These are phyloP conservation scores for Phytophthora ohioensis DNA, from an alignment of 352 stramenopile species.

Conservation along the genomic window DNA sequence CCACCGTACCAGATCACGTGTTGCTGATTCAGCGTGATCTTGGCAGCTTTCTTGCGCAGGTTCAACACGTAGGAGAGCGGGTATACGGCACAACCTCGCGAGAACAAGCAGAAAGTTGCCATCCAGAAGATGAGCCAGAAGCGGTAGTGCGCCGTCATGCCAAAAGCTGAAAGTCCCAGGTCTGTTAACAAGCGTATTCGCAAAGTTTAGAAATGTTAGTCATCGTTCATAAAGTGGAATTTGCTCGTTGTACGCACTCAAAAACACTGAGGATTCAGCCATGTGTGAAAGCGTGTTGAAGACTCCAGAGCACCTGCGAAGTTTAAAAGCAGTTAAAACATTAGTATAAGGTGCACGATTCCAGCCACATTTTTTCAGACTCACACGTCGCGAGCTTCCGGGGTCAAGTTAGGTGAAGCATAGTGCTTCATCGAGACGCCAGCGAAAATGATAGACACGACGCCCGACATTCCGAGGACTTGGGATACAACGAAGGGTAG, in stretches of 20 bases:
- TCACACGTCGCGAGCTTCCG: conserved; percentile 84
- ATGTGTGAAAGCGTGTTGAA: conserved; percentile 94
- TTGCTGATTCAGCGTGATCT: conserved; percentile 90
- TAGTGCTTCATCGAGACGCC: conserved; percentile 94
- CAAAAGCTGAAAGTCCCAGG: conserved; percentile 92
- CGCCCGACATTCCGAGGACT: conserved; percentile 87
- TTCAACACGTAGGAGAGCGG: conserved; percentile 84
- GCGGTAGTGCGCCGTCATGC: conserved; percentile 77
- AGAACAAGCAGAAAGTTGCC: conserved; percentile 85
- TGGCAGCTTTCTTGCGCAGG: conserved; percentile 56
- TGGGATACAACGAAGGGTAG: conserved; percentile 80
- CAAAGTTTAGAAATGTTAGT: neutral
- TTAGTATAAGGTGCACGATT: conserved; percentile 4
- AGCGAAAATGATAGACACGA: conserved; percentile 95
- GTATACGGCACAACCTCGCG: conserved; percentile 89
- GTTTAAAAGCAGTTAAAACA: neutral
- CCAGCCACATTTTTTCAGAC: conserved; percentile 13
- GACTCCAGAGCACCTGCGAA: conserved; percentile 76
- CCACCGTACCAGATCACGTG: conserved; percentile 97
- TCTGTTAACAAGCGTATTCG: conserved; percentile 49
- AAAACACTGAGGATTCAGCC: conserved; percentile 93
- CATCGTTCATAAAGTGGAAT: neutral
- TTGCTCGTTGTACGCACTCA: conserved; percentile 63
- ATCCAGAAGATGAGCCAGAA: conserved; percentile 91
- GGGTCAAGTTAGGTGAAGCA: conserved; percentile 85